Conservation (phyloP, 306 rosid species). For the Ziziphus jujuba region DNA sequence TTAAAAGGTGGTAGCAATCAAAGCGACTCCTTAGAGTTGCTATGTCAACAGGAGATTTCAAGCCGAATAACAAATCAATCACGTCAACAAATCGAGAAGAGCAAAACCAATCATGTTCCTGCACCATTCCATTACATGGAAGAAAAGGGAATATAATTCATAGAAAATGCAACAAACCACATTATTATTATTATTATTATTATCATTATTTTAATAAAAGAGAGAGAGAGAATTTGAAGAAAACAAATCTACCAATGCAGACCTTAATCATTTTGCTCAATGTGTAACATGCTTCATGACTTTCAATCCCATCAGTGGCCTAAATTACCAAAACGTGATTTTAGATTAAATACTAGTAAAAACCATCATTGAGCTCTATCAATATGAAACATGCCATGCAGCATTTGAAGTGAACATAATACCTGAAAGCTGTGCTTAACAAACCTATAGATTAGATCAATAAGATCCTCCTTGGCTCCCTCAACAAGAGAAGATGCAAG, state of each 20-base stretch:
- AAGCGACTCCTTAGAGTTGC: slow-evolving; percentile 62
- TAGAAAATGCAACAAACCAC: slow-evolving; percentile 6
- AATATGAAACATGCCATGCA: slow-evolving; percentile 10
- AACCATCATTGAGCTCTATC: not conserved
- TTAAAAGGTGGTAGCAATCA: slow-evolving; percentile 58
- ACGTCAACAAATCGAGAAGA: slow-evolving; percentile 57
- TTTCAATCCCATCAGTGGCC: slow-evolving; percentile 50
- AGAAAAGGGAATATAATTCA: slow-evolving; percentile 16
- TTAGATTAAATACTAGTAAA: slow-evolving; percentile 17
- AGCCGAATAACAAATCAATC: slow-evolving; percentile 56
- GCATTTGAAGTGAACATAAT: slow-evolving; percentile 21
- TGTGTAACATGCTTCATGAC: slow-evolving; percentile 61
- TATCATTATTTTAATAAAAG: too few species aligned
- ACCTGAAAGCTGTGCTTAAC: slow-evolving; percentile 64
- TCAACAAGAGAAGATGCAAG: slow-evolving; percentile 69
- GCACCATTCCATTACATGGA: slow-evolving; percentile 39
- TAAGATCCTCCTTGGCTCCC: slow-evolving; percentile 71
- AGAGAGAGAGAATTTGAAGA: too few species aligned
- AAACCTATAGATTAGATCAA: slow-evolving; percentile 63
- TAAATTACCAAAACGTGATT: slow-evolving; percentile 20
- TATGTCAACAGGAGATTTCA: slow-evolving; percentile 57
- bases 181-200: too few species aligned
- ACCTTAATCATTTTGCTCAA: slow-evolving; percentile 83
- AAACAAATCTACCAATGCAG: slow-evolving; percentile 14
- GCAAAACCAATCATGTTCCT: slow-evolving; percentile 65